Conservation (phyloP, 768 basidiomycete species). For the Suillus luteus region DNA sequence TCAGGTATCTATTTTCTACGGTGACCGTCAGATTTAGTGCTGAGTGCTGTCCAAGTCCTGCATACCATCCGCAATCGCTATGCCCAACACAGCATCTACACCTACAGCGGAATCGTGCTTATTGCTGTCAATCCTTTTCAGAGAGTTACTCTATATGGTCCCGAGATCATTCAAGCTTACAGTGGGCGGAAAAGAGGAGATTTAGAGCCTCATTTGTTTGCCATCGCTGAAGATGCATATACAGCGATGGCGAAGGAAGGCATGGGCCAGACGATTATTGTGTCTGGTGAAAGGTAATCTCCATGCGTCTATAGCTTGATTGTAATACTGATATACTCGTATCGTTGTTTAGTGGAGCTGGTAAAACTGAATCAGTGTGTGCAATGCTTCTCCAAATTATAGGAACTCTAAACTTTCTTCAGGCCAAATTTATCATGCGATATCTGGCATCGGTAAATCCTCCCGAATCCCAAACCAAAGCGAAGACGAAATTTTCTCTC, state of each 20-base stretch:
- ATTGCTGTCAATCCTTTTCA: constrained; percentile 99
- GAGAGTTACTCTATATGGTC: constrained; percentile 94
- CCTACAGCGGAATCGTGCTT: constrained; percentile 97
- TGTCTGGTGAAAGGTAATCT: constrained; percentile 91
- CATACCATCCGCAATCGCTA: constrained; percentile 98
- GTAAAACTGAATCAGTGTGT: constrained; percentile 95
- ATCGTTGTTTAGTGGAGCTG: constrained; percentile 77
- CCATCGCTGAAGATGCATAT: constrained; percentile 98
- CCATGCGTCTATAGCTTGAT: not conserved
- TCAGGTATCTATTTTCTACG: constrained; percentile 58
- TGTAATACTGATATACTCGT: constrained; percentile 15
- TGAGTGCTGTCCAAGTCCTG: constrained; percentile 57
- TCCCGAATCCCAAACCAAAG: constrained; percentile 57
- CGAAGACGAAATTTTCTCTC: constrained; percentile 69
- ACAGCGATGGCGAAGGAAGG: constrained; percentile 94
- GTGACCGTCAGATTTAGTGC: constrained; percentile 1
- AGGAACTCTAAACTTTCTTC: constrained; percentile 14
- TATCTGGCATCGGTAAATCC: constrained; percentile 98
- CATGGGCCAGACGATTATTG: constrained; percentile 97
- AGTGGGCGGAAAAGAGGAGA: constrained; percentile 90
- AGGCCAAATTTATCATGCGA: constrained; percentile 99
- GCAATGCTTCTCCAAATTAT: constrained; percentile 4
- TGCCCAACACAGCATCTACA: constrained; percentile 96
- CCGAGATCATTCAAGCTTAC: constrained; percentile 97
- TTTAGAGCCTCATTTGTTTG: constrained; percentile 96